Percentiles rank a stretch among this genome's conserved stretches.
Conservation (phyloP, 2,329 filamentous ascomycete species). For the Diaporthe batatas region DNA sequence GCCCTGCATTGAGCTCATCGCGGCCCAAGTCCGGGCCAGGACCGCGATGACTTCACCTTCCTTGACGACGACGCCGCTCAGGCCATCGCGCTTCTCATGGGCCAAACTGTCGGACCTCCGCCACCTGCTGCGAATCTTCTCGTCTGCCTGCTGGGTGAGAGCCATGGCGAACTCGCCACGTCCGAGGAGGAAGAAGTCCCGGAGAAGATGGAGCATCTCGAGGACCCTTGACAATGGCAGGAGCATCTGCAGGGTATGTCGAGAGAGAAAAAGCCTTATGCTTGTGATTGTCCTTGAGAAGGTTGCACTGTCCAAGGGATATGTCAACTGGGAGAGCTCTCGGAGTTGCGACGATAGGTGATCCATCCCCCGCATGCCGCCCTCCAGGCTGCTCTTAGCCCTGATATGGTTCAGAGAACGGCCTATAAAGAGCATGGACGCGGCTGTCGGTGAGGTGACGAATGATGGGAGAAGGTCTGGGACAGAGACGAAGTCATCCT, state of each 20-base stretch:
- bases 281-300: conserved; percentile 80
- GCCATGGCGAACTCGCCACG: conserved; percentile 93
- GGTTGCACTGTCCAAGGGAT: conserved; percentile 79
- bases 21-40: conserved; percentile 82
- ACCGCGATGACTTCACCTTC: conserved; percentile 87
- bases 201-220: conserved; percentile 80
- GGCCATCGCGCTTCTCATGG: conserved; percentile 68
- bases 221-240: conserved; percentile 83
- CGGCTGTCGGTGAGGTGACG: conserved; percentile 79
- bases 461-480: conserved; percentile 80
- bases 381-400: conserved; percentile 62
- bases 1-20: conserved; percentile 80
- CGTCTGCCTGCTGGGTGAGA: conserved; percentile 86
- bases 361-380: conserved; percentile 64
- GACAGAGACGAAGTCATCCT: conserved; percentile 70
- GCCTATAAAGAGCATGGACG: conserved; percentile 91
- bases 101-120: conserved; percentile 71
- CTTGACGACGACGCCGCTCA: conserved; percentile 79
- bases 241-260: conserved; percentile 85
- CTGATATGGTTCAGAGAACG: conserved; percentile 89
- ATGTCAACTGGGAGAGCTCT: conserved; percentile 75
- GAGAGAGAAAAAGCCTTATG: conserved; percentile 85
- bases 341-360: conserved; percentile 77
- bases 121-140: conserved; percentile 81
- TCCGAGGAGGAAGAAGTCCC: conserved; percentile 89